phyloP scores from a whole-genome alignment of 768 basidiomycete species.

The Imleria badia region DNA sequence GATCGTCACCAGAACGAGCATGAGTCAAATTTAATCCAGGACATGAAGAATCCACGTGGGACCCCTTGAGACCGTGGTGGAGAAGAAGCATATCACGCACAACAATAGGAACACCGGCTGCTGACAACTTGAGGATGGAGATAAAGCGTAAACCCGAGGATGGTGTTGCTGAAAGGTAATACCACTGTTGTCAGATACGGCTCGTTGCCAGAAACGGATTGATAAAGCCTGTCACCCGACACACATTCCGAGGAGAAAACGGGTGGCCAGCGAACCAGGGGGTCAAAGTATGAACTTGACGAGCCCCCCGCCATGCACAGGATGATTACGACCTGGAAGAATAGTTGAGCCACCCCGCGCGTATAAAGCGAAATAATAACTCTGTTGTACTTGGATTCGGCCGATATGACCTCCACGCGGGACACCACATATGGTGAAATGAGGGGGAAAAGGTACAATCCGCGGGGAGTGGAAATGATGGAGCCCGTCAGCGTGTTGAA shows the following conservation, averaged over 20 bases:
- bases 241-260: constrained; percentile 3
- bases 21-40: background rate
- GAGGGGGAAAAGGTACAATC: background rate
- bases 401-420: background rate
- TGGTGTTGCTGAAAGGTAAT: no score
- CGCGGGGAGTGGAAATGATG: background rate
- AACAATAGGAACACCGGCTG: background rate
- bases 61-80: background rate
- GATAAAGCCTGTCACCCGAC: background rate
- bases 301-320: no score
- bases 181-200: background rate
- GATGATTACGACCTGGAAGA: background rate
- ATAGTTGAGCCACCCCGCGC: background rate
- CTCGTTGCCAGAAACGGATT: background rate
- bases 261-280: no score
- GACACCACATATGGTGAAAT: background rate
- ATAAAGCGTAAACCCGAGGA: background rate
- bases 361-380: background rate
- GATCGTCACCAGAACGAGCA: background rate
- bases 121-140: background rate
- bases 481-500: background rate
- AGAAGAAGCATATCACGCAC: background rate
- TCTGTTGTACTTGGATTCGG: background rate
- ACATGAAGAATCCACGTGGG: background rate
- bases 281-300: background rate